Evolutionary conservation across 192 early-diverging fungal species (phyloP), one percentile per base, ranked within the genome.

Genomic region (Mortierella claussenii): DNA sequence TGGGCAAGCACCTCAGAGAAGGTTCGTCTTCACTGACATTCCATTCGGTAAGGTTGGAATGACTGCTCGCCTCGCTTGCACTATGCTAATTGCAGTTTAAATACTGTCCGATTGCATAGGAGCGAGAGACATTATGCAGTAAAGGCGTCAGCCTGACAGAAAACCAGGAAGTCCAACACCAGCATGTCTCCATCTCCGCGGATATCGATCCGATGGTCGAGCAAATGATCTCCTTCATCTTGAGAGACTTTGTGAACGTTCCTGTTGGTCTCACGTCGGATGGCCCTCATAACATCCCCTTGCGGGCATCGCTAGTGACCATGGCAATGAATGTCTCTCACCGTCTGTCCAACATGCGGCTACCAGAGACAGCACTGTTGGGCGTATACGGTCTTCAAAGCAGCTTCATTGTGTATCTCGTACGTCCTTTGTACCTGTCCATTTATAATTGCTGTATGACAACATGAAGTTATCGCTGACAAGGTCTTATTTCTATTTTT

Each of bases 361-460:
- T 78, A 18, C 63, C 75, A 31, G 86, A 87, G 62, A 65, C 85
- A 31, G 80, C 83, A n/a, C 69, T 86, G 30, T 51, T 81, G 4
- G 81, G 71, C 7, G 67, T 85, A 13, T 85, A 80, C 68, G 84
- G 82, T 12, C 56, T 87, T 13, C 79, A 85, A 20, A 86, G 86
- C 50, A 84, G 65, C 26, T 80, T 87, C 34, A 87, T 87, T 60
- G 83, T 87, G 37, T 84, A 87, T 56, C 67, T 87, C 80, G 86
- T 86, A 82, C 52, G 67, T 56, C 57, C 28, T 64, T 47, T 42
- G 18, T 23, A 21, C 42, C 4, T 26, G 4, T 21, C 5, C 12
- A 32, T 24, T 2, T 56, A 9, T 5, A 24, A 18, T 42, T 21
- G 4, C 3, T 21, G 7, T 42, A 12, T n/a, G 20, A 30, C 15